These are phyloP conservation scores for Glutinoglossum americanum DNA, from an alignment of 495 filamentous ascomycete genomes.

Conservation along the genomic window DNA sequence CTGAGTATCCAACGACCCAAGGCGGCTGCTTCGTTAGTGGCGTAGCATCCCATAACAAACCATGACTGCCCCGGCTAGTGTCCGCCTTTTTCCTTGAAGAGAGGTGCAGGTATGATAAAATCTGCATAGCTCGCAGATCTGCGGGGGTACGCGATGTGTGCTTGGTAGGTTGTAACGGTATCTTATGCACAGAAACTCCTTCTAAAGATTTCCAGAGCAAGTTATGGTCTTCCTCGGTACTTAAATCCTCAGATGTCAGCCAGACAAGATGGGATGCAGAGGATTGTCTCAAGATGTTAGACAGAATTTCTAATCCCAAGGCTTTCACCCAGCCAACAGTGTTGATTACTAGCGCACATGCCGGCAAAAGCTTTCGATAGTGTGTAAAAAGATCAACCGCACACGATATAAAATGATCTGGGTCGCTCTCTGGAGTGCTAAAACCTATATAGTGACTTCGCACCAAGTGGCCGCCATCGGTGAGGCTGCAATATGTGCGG, in stretches of 20 bases:
- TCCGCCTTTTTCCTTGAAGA: constrained; percentile 4
- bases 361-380: constrained; percentile 29
- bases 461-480: constrained; percentile 23
- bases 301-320: constrained; percentile 46
- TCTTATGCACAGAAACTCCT: background rate
- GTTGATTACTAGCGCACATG: constrained; percentile 53
- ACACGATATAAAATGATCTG: constrained; percentile 46
- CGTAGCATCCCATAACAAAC: constrained; percentile 24
- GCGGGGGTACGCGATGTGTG: constrained; percentile 35
- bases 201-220: constrained; percentile 5
- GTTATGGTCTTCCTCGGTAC: background rate
- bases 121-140: constrained; percentile 58
- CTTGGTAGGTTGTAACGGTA: background rate
- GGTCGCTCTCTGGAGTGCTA: constrained; percentile 44
- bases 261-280: constrained; percentile 35
- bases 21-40: constrained; percentile 28
- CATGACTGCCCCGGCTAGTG: constrained; percentile 13
- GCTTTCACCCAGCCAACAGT: constrained; percentile 69
- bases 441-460: constrained; percentile 55
- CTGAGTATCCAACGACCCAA: constrained; percentile 33
- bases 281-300: constrained; percentile 36
- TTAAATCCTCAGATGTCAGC: background rate
- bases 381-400: constrained; percentile 43
- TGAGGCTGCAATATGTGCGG: constrained; percentile 29
- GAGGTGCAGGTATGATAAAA: constrained; percentile 56